These are phyloP conservation scores for Arabidopsis hybrid DNA, from an alignment of 441 rosid genomes.

Conservation along the genomic window DNA sequence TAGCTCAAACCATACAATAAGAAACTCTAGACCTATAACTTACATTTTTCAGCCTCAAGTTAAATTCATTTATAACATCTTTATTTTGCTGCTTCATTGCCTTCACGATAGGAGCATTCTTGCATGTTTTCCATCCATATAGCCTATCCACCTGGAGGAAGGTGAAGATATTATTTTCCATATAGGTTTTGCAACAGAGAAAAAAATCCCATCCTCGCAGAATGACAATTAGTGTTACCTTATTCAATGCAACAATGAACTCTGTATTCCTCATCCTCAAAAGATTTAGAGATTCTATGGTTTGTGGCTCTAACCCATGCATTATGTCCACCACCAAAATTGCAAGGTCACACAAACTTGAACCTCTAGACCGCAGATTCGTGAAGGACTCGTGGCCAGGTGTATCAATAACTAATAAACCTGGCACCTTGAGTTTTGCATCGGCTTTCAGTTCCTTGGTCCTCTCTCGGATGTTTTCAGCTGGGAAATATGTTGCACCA, in stretches of 20 bases:
- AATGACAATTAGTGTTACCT: constrained; percentile 55
- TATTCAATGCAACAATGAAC: constrained; percentile 92
- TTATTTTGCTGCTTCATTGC: constrained; percentile 80
- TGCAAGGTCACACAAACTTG: constrained; percentile 97
- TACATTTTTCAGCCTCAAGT: constrained; percentile 73
- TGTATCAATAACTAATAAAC: constrained; percentile 95
- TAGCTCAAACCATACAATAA: constrained; percentile 18
- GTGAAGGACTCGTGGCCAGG: constrained; percentile 98
- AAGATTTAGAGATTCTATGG: constrained; percentile 93
- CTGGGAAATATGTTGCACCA: constrained; percentile 98
- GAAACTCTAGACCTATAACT: constrained; percentile 26
- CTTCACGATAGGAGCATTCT: constrained; percentile 79
- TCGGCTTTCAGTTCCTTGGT: constrained; percentile 96
- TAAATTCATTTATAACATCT: constrained; percentile 83
- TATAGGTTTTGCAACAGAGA: constrained; percentile 1
- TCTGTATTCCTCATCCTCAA: constrained; percentile 89
- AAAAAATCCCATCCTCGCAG: constrained; percentile 18
- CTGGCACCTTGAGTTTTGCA: constrained; percentile 94
- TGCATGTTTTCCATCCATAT: constrained; percentile 86
- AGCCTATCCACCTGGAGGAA: constrained; percentile 85
- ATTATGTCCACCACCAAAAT: constrained; percentile 96
- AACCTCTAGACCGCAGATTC: constrained; percentile 92
- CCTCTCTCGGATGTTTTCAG: constrained; percentile 91
- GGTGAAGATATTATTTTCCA: constrained; percentile 16
- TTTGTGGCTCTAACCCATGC: constrained; percentile 96